A percentile compares a stretch with the other conserved stretches of the same genome.
Conservation (phyloP, 179 eudicot genomes). For the Drosera spatulata region DNA sequence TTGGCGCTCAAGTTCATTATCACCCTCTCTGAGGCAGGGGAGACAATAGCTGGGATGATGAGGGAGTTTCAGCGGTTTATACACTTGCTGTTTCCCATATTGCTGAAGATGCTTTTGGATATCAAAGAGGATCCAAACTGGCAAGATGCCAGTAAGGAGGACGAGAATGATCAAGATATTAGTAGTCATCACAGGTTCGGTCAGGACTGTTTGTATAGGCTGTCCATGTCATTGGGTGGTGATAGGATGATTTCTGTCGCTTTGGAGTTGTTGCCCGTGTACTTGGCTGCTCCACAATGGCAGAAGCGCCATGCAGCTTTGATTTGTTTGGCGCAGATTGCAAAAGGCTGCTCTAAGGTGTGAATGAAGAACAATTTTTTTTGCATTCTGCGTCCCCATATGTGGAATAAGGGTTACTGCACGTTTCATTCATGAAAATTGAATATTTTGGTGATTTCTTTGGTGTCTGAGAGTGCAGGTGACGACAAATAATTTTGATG, state of each 20-base stretch:
- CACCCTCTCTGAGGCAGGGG: slow-evolving; percentile 5
- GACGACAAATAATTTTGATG: slow-evolving; percentile 59
- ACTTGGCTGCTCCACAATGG: neutral
- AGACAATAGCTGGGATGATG: neutral
- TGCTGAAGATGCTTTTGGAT: slow-evolving; percentile 4
- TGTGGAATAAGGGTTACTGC: too few species aligned
- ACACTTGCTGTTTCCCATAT: neutral
- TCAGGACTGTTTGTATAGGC: slow-evolving; percentile 3
- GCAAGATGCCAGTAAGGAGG: slow-evolving; percentile 1
- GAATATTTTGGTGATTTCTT: too few species aligned
- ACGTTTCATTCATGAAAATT: too few species aligned
- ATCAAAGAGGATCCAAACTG: slow-evolving; percentile 3
- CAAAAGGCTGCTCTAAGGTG: neutral
- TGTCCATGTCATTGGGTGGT: slow-evolving; percentile 2
- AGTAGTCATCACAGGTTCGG: neutral
- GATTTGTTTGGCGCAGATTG: neutral
- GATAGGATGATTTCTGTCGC: neutral
- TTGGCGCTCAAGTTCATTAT: slow-evolving; percentile 12
- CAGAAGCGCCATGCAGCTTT: slow-evolving; percentile 5
- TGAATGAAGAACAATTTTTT: too few species aligned
- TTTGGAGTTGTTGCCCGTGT: slow-evolving; percentile 1
- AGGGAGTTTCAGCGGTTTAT: neutral
- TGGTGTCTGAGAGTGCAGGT: slow-evolving; percentile 20
- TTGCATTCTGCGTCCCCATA: too few species aligned
- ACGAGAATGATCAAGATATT: neutral